Evolutionary conservation across 495 filamentous ascomycete genomes (phyloP).

Genomic region (Daldinia childiae): DNA sequence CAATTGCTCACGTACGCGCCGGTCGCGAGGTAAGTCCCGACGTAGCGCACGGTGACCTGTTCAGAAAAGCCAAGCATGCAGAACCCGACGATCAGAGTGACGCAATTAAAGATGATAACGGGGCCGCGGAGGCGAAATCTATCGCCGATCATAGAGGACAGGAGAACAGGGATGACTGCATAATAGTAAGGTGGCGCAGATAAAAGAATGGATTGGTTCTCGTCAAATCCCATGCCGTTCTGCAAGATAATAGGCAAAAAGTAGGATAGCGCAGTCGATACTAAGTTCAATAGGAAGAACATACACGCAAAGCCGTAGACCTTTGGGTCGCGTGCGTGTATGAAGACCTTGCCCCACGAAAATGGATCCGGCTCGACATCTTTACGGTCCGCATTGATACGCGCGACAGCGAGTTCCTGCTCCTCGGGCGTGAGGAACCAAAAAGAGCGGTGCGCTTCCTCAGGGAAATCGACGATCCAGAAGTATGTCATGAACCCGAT

Average conservation of each 20-base stretch:
- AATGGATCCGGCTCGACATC: constrained; percentile 72
- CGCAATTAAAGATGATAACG: constrained; percentile 76
- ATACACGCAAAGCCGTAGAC: constrained; percentile 76
- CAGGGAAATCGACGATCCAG: constrained; percentile 86
- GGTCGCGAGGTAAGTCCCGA: constrained; percentile 78
- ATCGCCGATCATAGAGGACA: constrained; percentile 76
- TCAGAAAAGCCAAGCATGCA: constrained; percentile 75
- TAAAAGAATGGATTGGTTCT: constrained; percentile 72
- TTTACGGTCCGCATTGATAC: constrained; percentile 71
- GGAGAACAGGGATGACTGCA: constrained; percentile 72
- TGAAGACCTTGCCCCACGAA: constrained; percentile 64
- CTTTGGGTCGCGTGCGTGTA: constrained; percentile 72
- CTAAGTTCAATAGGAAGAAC: constrained; percentile 79
- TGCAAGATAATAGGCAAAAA: constrained; percentile 78
- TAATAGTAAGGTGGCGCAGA: constrained; percentile 83
- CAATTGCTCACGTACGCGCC: constrained; percentile 84
- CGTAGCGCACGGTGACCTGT: constrained; percentile 74
- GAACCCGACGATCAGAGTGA: constrained; percentile 76
- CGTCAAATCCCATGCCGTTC: constrained; percentile 74
- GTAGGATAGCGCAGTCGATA: constrained; percentile 73
- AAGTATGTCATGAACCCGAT: constrained; percentile 75
- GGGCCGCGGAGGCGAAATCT: constrained; percentile 70
- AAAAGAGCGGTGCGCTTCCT: constrained; percentile 69
- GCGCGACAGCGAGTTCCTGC: constrained; percentile 61
- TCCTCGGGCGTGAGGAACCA: constrained; percentile 70